phyloP scores from a whole-genome alignment of 257 asterid species.

The Jacaranda copaia region DNA sequence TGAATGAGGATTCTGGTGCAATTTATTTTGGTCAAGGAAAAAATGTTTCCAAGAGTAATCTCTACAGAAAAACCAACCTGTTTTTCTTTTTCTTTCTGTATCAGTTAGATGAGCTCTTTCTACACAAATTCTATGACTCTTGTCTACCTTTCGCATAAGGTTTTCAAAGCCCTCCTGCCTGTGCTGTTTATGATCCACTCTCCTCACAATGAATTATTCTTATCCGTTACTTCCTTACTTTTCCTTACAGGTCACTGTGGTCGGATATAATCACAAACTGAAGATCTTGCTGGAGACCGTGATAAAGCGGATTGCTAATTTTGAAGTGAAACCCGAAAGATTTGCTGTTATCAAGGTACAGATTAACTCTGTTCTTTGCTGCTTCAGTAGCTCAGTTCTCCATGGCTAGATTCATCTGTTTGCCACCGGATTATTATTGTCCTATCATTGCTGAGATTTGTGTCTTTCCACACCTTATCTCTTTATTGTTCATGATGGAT shows the following conservation, averaged over 20 bases:
- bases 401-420: constrained; percentile 22
- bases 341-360: constrained; percentile 92
- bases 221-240: constrained; percentile 27
- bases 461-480: not conserved
- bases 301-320: constrained; percentile 65
- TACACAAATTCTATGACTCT: not conserved
- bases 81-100: constrained; percentile 15
- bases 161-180: constrained; percentile 12
- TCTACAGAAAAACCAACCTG: not conserved
- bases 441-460: not conserved
- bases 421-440: not conserved
- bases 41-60: not conserved
- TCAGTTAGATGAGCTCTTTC: constrained; percentile 28
- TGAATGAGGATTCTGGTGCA: not conserved
- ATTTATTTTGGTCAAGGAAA: not conserved
- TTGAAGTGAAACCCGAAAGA: constrained; percentile 93
- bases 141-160: constrained; percentile 6
- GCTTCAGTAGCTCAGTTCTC: constrained; percentile 29
- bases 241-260: constrained; percentile 71
- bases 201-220: constrained; percentile 15
- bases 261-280: constrained; percentile 91
- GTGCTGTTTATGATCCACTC: constrained; percentile 20
- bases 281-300: constrained; percentile 83
- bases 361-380: constrained; percentile 29
- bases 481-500: constrained; percentile 13